These are phyloP conservation scores for Tilletiopsis washingtonensis DNA, from an alignment of 1,284 basidiomycete genomes.

Conservation along the genomic window DNA sequence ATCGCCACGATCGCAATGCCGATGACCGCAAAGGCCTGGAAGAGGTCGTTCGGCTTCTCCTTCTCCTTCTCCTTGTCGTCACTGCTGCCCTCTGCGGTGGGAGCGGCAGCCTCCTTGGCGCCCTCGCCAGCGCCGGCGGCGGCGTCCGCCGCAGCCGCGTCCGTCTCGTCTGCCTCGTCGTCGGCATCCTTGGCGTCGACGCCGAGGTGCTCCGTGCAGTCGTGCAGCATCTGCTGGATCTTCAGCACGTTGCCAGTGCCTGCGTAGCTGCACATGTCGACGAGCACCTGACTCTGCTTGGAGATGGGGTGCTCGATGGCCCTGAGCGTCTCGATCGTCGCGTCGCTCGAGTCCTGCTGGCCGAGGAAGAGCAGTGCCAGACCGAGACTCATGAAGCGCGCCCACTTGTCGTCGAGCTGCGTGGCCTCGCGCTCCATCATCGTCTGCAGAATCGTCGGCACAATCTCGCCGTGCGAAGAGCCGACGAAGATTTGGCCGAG, in stretches of 20 bases:
- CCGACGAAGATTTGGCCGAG: constrained; percentile 94
- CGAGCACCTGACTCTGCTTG: constrained; percentile 81
- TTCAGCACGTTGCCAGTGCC: constrained; percentile 94
- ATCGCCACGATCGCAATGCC: constrained; percentile 92
- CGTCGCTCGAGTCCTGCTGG: constrained; percentile 63
- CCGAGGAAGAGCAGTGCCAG: constrained; percentile 82
- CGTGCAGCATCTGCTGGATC: constrained; percentile 84
- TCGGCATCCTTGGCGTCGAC: constrained; percentile 47
- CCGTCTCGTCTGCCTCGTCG: constrained; percentile 33
- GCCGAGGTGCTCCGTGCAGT: constrained; percentile 83
- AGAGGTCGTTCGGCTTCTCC: constrained; percentile 65
- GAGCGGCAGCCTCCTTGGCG: constrained; percentile 51
- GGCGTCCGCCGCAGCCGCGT: constrained; percentile 30
- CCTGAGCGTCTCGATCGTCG: constrained; percentile 88
- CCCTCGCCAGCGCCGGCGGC: constrained; percentile 18
- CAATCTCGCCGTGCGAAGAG: constrained; percentile 87
- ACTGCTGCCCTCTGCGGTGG: constrained; percentile 9
- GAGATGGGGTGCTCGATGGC: constrained; percentile 89
- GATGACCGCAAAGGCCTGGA: constrained; percentile 87
- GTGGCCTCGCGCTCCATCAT: constrained; percentile 59
- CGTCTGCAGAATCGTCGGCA: constrained; percentile 79
- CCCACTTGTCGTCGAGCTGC: constrained; percentile 63
- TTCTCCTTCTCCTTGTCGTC: constrained; percentile 51
- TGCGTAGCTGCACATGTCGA: constrained; percentile 89
- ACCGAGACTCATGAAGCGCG: constrained; percentile 79